Conservation (phyloP, 768 basidiomycete genomes). For the Phallus indusiatus region DNA sequence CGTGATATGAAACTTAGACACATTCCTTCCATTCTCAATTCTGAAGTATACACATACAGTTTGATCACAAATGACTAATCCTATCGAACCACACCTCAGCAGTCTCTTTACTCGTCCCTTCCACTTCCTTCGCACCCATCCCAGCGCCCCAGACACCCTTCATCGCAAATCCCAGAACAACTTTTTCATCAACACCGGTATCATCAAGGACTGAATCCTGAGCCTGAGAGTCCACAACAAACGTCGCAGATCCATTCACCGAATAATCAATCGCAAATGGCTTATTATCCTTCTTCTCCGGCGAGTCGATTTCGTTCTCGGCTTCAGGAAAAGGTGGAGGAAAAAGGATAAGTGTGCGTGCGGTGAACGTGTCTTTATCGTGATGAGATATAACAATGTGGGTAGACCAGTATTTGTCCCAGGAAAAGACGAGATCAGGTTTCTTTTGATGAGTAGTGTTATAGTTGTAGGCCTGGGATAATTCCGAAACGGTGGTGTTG, state of each 20-base stretch:
- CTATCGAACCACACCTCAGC: slow-evolving; percentile 3
- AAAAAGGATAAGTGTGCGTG: background rate
- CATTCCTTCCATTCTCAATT: too few species aligned
- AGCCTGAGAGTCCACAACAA: too few species aligned
- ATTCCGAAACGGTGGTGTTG: slow-evolving; percentile 22
- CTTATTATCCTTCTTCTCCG: background rate
- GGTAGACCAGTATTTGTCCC: slow-evolving; percentile 27
- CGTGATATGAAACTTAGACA: too few species aligned
- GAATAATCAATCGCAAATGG: background rate
- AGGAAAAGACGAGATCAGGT: slow-evolving; percentile 21
- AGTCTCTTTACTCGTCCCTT: background rate
- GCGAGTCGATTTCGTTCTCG: background rate
- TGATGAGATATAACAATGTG: slow-evolving; percentile 15
- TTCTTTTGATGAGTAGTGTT: background rate
- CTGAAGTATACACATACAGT: too few species aligned
- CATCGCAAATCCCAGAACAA: background rate
- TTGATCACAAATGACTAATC: background rate
- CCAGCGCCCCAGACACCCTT: slow-evolving; percentile 1
- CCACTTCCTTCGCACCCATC: background rate
- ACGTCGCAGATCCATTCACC: background rate
- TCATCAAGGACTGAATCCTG: too few species aligned
- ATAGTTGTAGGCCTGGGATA: slow-evolving; percentile 1
- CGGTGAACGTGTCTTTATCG: background rate
- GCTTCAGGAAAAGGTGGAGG: background rate
- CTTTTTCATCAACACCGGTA: background rate